phyloP scores from a whole-genome alignment of 352 stramenopile species.

The Phytophthora quininea region DNA sequence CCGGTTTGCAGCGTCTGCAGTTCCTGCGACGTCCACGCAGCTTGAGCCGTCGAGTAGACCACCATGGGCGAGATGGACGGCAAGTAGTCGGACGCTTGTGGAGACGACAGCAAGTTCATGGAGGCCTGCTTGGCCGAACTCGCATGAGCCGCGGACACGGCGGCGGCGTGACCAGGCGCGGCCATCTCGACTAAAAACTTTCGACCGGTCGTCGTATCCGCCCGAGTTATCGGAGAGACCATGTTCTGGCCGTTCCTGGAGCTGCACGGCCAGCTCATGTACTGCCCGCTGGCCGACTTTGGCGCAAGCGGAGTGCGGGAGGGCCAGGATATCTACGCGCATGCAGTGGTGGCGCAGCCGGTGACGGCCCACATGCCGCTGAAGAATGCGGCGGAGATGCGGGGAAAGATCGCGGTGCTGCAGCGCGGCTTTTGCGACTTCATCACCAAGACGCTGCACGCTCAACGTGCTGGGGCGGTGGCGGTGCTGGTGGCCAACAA shows the following conservation, averaged over 20 bases:
- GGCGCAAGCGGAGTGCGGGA: conserved; percentile 45
- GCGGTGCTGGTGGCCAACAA: conserved; percentile 73
- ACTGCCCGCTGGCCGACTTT: conserved; percentile 77
- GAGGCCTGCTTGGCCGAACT: conserved; percentile 25
- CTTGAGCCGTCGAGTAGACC: conserved; percentile 66
- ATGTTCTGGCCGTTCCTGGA: conserved; percentile 85
- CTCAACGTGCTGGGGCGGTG: conserved; percentile 68
- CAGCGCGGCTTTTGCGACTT: conserved; percentile 80
- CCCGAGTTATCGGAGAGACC: conserved; percentile 6
- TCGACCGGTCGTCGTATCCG: conserved; percentile 13
- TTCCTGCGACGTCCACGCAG: conserved; percentile 65
- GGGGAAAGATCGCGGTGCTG: conserved; percentile 67
- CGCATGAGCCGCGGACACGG: conserved; percentile 1
- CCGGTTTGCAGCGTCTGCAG: conserved; percentile 67
- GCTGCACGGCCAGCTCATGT: conserved; percentile 57
- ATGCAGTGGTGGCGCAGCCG: conserved; percentile 62
- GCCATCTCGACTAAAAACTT: conserved; percentile 20
- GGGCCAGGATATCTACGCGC: conserved; percentile 56
- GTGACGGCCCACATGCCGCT: conserved; percentile 56
- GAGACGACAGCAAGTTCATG: conserved; percentile 30
- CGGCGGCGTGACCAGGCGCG: not conserved
- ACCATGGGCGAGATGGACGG: conserved; percentile 64
- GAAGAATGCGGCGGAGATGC: conserved; percentile 49
- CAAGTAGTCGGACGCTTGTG: conserved; percentile 36
- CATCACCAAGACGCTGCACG: conserved; percentile 74